Evolutionary conservation across 2,329 filamentous ascomycete species (phyloP).

Genomic region (Monosporascus ibericus): DNA sequence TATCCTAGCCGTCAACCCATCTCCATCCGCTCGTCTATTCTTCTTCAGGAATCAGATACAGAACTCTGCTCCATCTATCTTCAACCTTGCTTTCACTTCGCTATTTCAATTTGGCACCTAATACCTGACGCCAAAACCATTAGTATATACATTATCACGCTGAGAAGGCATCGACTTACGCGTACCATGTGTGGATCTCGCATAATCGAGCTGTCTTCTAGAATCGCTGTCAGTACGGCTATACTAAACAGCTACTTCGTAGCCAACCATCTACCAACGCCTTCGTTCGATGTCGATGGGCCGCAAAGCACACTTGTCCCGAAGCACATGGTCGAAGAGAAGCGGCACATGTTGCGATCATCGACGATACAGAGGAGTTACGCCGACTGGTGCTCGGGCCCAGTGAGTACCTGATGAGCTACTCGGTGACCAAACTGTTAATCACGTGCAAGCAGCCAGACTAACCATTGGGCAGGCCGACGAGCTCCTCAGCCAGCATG

Average conservation of each 20-base stretch:
- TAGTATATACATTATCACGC: no score
- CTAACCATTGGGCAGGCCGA: constrained; percentile 8
- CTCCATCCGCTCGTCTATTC: no score
- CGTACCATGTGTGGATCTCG: constrained; percentile 7
- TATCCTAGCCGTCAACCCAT: no score
- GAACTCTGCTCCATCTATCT: no score
- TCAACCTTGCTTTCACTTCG: no score
- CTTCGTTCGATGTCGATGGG: constrained; percentile 13
- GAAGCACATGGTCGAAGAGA: constrained; percentile 7
- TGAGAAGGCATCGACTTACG: no score
- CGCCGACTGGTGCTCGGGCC: constrained; percentile 15
- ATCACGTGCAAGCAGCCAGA: not conserved
- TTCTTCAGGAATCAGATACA: no score
- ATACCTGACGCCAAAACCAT: no score
- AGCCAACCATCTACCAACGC: constrained; percentile 7
- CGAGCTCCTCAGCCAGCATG: constrained; percentile 20
- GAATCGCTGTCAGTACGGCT: constrained; percentile 8
- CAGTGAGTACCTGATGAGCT: constrained; percentile 18
- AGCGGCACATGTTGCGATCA: constrained; percentile 11
- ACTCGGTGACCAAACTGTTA: constrained; percentile 1
- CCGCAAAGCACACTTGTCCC: constrained; percentile 8
- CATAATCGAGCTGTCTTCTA: constrained; percentile 9
- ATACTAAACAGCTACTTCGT: constrained; percentile 5
- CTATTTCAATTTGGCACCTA: no score
- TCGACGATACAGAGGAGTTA: constrained; percentile 16